Percentiles rank a stretch among this genome's conserved stretches.
Evolutionary conservation across 2,329 filamentous ascomycete species (phyloP).

Genomic region (Aschersonia sp.): DNA sequence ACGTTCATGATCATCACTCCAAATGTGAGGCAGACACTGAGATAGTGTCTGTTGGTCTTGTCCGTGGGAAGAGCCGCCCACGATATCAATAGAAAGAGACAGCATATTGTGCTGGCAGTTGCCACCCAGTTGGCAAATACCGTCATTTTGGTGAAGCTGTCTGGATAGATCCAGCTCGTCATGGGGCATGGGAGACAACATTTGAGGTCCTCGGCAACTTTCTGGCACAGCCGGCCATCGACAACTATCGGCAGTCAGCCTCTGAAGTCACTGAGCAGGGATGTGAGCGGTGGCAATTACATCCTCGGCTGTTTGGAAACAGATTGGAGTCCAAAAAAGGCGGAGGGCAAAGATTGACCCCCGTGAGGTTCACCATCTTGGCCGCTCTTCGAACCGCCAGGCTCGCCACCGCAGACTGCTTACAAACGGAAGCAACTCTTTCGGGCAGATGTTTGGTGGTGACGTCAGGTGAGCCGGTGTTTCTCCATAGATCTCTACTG

Average conservation of each 20-base stretch:
- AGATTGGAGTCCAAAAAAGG: constrained; percentile 54
- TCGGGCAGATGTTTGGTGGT: too few relatives aligned
- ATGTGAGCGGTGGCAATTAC: constrained; percentile 26
- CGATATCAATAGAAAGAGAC: constrained; percentile 63
- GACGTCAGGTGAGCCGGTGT: background rate
- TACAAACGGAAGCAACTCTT: too few relatives aligned
- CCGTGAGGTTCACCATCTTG: constrained; percentile 20
- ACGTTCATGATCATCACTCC: constrained; percentile 69
- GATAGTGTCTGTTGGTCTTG: constrained; percentile 82
- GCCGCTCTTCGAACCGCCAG: background rate
- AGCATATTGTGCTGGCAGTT: constrained; percentile 56
- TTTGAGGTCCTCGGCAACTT: constrained; percentile 29
- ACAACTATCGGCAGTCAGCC: constrained; percentile 29
- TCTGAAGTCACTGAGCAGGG: background rate
- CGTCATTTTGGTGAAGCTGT: constrained; percentile 44
- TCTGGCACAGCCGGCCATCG: constrained; percentile 39
- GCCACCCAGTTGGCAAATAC: constrained; percentile 69
- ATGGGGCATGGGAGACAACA: constrained; percentile 90
- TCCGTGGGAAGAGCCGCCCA: constrained; percentile 72
- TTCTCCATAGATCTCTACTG: background rate
- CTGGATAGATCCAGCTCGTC: constrained; percentile 58
- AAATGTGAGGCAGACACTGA: constrained; percentile 74
- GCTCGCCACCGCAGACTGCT: too few relatives aligned
- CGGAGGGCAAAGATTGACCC: constrained; percentile 39
- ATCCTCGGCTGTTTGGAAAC: constrained; percentile 49